A percentile compares a stretch with the other conserved stretches of the same genome.
phyloP scores from a whole-genome alignment of 2,329 filamentous ascomycete genomes.

The Xylariaceae sp. region DNA sequence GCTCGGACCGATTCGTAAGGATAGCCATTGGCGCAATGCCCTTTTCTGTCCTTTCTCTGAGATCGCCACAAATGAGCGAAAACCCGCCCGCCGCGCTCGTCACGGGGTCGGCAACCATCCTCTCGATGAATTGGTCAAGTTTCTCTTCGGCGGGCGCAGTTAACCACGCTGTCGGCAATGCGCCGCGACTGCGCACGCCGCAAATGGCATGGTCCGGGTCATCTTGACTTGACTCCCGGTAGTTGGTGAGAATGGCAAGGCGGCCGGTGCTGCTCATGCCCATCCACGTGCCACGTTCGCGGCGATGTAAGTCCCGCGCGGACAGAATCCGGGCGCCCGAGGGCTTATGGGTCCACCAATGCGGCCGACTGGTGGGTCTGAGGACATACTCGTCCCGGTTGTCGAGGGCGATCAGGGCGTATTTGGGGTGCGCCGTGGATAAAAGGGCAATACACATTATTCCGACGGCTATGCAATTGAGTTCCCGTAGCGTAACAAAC shows the following conservation, averaged over 20 bases:
- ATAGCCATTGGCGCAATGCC: conserved; percentile 50
- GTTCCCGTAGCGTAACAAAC: background rate
- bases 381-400: conserved; percentile 72
- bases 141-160: conserved; percentile 43
- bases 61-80: conserved; percentile 59
- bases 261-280: conserved; percentile 55
- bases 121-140: conserved; percentile 46
- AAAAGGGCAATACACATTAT: conserved; percentile 73
- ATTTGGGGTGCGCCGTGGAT: conserved; percentile 69
- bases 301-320: conserved; percentile 55
- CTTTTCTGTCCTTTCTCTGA: conserved; percentile 35
- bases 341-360: conserved; percentile 53
- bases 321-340: conserved; percentile 48
- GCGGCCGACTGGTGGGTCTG: conserved; percentile 56
- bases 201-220: conserved; percentile 48
- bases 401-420: conserved; percentile 68
- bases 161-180: conserved; percentile 60
- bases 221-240: conserved; percentile 48
- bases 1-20: conserved; percentile 53
- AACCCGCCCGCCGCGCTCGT: conserved; percentile 61
- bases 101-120: conserved; percentile 46
- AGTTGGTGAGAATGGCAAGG: conserved; percentile 62
- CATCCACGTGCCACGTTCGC: conserved; percentile 61
- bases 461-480: conserved; percentile 1
- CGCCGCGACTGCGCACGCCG: conserved; percentile 54